These are phyloP conservation scores for Prunus salicina DNA, from an alignment of 306 rosid genomes.

Conservation along the genomic window DNA sequence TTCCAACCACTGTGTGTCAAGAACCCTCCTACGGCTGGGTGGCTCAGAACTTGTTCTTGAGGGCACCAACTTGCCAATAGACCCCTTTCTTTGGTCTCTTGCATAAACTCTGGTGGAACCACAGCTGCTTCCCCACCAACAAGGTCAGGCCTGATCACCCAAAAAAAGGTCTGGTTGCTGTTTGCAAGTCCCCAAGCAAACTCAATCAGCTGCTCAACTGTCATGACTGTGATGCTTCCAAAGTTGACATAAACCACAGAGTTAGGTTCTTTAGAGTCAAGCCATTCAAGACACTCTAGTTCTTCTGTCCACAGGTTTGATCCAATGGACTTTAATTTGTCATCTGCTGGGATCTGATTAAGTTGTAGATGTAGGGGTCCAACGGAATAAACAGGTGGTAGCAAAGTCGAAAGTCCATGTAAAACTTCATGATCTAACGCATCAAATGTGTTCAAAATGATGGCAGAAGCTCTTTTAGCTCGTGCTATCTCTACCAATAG, in stretches of 20 bases:
- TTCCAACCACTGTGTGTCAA: conserved; percentile 78
- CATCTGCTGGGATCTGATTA: background rate
- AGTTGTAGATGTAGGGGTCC: conserved; percentile 49
- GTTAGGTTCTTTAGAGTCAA: conserved; percentile 22
- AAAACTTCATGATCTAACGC: conserved; percentile 41
- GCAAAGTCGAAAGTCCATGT: conserved; percentile 23
- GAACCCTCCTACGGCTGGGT: conserved; percentile 60
- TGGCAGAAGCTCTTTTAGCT: conserved; percentile 43
- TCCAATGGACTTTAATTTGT: conserved; percentile 24
- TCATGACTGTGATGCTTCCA: conserved; percentile 56
- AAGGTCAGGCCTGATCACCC: conserved; percentile 62
- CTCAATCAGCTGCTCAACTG: conserved; percentile 44
- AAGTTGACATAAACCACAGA: conserved; percentile 26
- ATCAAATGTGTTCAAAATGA: conserved; percentile 53
- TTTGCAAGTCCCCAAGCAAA: conserved; percentile 74
- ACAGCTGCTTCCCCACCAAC: conserved; percentile 34
- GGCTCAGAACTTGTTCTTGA: conserved; percentile 55
- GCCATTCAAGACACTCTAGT: conserved; percentile 50
- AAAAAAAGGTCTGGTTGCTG: conserved; percentile 39
- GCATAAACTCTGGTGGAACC: conserved; percentile 33
- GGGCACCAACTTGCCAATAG: conserved; percentile 54
- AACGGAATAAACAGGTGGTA: conserved; percentile 50
- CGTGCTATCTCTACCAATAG: background rate
- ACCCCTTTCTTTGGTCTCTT: conserved; percentile 36
- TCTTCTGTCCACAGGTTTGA: conserved; percentile 76